Conservation (phyloP, 345 rosid genomes). For the Populus davidiana region DNA sequence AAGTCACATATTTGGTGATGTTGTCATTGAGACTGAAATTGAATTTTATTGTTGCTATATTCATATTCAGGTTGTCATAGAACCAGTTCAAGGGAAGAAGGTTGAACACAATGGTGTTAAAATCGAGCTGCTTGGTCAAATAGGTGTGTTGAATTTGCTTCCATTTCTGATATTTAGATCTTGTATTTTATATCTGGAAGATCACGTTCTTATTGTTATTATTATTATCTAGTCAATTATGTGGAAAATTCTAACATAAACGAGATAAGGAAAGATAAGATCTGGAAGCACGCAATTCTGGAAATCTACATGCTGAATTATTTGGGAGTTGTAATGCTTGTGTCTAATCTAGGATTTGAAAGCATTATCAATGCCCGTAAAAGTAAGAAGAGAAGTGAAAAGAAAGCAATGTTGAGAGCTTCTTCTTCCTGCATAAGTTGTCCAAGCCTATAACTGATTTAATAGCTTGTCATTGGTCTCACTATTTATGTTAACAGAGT, state of each 20-base stretch:
- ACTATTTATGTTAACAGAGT: background rate
- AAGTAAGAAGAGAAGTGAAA: background rate
- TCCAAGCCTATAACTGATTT: too few relatives aligned
- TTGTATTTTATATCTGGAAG: background rate
- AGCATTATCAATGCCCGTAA: background rate
- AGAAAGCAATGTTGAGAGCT: background rate
- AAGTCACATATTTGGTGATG: background rate
- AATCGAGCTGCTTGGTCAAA: conserved; percentile 95
- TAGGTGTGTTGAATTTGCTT: conserved; percentile 37
- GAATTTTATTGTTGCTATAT: background rate
- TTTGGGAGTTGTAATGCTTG: background rate
- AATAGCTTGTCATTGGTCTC: background rate
- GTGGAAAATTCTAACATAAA: background rate
- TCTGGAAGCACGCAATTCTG: background rate
- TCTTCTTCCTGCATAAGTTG: background rate
- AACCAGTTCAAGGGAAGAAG: conserved; percentile 83
- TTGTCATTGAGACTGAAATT: background rate
- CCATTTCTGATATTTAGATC: background rate
- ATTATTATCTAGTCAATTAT: too few relatives aligned
- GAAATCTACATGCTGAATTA: background rate
- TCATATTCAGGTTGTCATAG: conserved; percentile 39
- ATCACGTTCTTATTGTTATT: background rate
- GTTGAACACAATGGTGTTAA: conserved; percentile 90
- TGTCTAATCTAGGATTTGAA: background rate
- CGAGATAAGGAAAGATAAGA: background rate